Percentiles rank a stretch among this genome's conserved stretches.
Conservation (phyloP, 805 yeast species). For the Clavispora vitiphila region DNA sequence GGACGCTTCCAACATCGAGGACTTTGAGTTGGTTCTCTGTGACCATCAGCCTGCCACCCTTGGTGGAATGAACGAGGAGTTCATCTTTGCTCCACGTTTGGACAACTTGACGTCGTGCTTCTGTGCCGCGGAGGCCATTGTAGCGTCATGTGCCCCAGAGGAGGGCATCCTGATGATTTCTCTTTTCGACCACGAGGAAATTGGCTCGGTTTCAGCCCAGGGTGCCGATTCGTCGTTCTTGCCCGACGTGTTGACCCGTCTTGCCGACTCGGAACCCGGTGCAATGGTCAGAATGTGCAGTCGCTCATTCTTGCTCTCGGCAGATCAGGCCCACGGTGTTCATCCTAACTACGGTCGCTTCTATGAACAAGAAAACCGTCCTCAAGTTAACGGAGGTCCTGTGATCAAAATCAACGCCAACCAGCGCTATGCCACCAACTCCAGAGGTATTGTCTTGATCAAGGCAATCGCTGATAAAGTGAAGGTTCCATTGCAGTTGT, state of each 20-base stretch:
- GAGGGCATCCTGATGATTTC: slow-evolving; percentile 68
- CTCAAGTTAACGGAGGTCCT: slow-evolving; percentile 82
- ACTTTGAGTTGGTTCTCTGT: slow-evolving; percentile 80
- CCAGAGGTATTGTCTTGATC: slow-evolving; percentile 78
- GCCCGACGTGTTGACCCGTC: slow-evolving; percentile 69
- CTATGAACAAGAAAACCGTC: slow-evolving; percentile 76
- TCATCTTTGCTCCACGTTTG: slow-evolving; percentile 84
- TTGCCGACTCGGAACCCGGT: slow-evolving; percentile 36
- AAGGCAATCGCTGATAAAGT: slow-evolving; percentile 65
- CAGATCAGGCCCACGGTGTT: slow-evolving; percentile 96
- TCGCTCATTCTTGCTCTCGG: slow-evolving; percentile 75
- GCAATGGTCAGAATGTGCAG: slow-evolving; percentile 48
- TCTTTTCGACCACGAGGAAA: slow-evolving; percentile 92
- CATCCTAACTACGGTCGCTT: slow-evolving; percentile 83
- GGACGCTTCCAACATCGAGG: slow-evolving; percentile 60
- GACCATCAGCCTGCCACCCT: slow-evolving; percentile 80
- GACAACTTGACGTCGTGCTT: slow-evolving; percentile 89
- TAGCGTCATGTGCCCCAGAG: slow-evolving; percentile 48
- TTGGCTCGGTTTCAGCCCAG: slow-evolving; percentile 91
- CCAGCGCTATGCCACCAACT: slow-evolving; percentile 92
- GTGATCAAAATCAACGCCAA: slow-evolving; percentile 92
- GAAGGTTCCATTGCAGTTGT: slow-evolving; percentile 79
- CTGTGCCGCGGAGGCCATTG: slow-evolving; percentile 68
- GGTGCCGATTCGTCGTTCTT: slow-evolving; percentile 94
- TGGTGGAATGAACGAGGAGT: slow-evolving; percentile 89